A percentile compares a stretch with the other conserved stretches of the same genome.
These are phyloP conservation scores for Saksenaea oblongispora DNA, from an alignment of 371 early-diverging fungal species.

Conservation along the genomic window DNA sequence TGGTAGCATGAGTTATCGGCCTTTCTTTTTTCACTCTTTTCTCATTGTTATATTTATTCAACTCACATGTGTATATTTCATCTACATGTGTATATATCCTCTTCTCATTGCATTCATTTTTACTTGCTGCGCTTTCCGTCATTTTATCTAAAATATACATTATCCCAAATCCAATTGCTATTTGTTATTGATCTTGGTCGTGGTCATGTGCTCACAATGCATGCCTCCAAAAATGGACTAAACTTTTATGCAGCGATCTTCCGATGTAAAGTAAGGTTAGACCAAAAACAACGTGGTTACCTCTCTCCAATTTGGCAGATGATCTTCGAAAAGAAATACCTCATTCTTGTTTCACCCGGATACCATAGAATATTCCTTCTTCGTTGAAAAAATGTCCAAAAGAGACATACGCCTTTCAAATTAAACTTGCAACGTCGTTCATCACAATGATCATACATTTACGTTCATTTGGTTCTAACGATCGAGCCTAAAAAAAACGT, in stretches of 20 bases:
- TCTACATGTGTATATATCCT: conserved; percentile 16
- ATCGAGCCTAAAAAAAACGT: not conserved
- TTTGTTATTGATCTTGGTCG: not conserved
- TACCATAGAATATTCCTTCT: not conserved
- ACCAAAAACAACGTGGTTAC: not conserved
- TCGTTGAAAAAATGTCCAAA: not conserved
- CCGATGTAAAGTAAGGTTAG: conserved; percentile 5
- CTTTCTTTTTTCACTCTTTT: conserved; percentile 4
- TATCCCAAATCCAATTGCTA: not conserved
- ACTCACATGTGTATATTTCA: conserved; percentile 14
- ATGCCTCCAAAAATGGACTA: conserved; percentile 1
- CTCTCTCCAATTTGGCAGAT: not conserved
- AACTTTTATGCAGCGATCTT: conserved; percentile 1
- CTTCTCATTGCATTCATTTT: conserved; percentile 10
- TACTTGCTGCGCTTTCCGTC: conserved; percentile 5
- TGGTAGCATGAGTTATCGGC: conserved; percentile 6
- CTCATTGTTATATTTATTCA: conserved; percentile 2
- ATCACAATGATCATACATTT: not conserved
- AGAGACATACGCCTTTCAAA: not conserved
- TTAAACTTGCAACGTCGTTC: not conserved
- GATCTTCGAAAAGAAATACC: conserved; percentile 6
- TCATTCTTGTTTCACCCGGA: conserved; percentile 1
- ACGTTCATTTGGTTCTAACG: not conserved
- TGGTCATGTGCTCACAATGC: conserved; percentile 2
- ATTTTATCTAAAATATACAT: conserved; percentile 4